These are phyloP conservation scores for Pyrus hybrid DNA, from an alignment of 331 rosid genomes.

Conservation along the genomic window DNA sequence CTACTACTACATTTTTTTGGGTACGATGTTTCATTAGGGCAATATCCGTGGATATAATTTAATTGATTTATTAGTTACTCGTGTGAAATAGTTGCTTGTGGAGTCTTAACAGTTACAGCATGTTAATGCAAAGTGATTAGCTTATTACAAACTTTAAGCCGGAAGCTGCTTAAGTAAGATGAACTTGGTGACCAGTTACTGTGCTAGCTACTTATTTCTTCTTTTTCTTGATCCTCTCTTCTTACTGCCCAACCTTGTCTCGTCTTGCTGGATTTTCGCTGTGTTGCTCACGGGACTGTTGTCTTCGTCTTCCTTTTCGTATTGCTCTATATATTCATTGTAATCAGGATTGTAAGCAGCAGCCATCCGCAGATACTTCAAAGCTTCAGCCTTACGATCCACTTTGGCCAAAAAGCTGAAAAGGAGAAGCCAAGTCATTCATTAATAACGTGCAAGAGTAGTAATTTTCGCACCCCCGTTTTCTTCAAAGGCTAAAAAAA, in stretches of 20 bases:
- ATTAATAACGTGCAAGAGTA: too few relatives aligned
- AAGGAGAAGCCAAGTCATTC: not conserved
- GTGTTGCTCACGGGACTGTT: too few relatives aligned
- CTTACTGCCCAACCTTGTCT: too few relatives aligned
- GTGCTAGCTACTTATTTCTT: too few relatives aligned
- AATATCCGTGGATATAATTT: slow-evolving; percentile 1
- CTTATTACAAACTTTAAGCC: not conserved
- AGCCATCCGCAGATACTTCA: slow-evolving; percentile 57
- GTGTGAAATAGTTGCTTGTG: not conserved
- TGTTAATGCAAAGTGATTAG: not conserved
- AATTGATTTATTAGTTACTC: not conserved
- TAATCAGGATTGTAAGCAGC: slow-evolving; percentile 66
- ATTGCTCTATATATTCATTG: slow-evolving; percentile 49
- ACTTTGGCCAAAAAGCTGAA: slow-evolving; percentile 58
- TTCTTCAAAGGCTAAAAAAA: not conserved
- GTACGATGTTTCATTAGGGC: slow-evolving; percentile 1
- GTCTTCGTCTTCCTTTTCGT: slow-evolving; percentile 46
- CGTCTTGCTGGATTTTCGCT: too few relatives aligned
- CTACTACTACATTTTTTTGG: not conserved
- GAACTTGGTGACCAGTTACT: too few relatives aligned
- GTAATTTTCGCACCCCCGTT: too few relatives aligned
- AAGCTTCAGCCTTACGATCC: slow-evolving; percentile 73
- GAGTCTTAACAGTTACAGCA: not conserved
- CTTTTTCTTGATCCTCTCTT: too few relatives aligned
- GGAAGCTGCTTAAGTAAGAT: too few relatives aligned